Evolutionary conservation across 495 filamentous ascomycete genomes (phyloP).

Genomic region (Pseudotulostoma volvatum): DNA sequence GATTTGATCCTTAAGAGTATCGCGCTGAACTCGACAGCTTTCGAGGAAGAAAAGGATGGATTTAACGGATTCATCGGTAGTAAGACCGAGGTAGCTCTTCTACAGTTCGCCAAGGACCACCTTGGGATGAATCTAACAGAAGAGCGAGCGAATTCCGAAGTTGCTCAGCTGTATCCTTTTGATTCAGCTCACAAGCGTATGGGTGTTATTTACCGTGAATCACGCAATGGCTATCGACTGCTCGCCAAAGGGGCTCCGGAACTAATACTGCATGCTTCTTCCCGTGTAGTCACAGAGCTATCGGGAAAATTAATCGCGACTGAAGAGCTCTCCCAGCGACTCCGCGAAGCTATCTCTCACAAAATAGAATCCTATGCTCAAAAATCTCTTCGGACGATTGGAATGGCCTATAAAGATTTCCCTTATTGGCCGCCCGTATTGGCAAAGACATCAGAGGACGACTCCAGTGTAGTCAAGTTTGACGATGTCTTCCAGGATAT

Average conservation of each 20-base stretch:
- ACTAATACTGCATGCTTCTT: constrained; percentile 39
- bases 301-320: constrained; percentile 23
- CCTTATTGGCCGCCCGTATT: constrained; percentile 41
- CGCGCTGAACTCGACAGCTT: constrained; percentile 50
- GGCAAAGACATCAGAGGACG: constrained; percentile 29
- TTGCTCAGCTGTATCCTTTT: constrained; percentile 50
- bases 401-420: constrained; percentile 46
- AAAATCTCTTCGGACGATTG: constrained; percentile 46
- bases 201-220: constrained; percentile 45
- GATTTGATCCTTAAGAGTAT: constrained; percentile 42
- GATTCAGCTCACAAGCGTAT: constrained; percentile 55
- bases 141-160: constrained; percentile 40
- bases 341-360: constrained; percentile 16
- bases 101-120: constrained; percentile 42
- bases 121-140: constrained; percentile 46
- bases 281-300: constrained; percentile 17
- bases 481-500: constrained; percentile 41
- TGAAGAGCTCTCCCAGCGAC: constrained; percentile 17
- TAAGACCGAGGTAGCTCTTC: constrained; percentile 55
- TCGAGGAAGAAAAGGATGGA: constrained; percentile 45
- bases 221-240: constrained; percentile 39
- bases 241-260: constrained; percentile 58
- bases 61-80: constrained; percentile 43
- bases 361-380: constrained; percentile 40
- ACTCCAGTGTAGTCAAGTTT: constrained; percentile 35